Evolutionary conservation across 441 rosid species (phyloP).

Genomic region (Corymbia calophylla): DNA sequence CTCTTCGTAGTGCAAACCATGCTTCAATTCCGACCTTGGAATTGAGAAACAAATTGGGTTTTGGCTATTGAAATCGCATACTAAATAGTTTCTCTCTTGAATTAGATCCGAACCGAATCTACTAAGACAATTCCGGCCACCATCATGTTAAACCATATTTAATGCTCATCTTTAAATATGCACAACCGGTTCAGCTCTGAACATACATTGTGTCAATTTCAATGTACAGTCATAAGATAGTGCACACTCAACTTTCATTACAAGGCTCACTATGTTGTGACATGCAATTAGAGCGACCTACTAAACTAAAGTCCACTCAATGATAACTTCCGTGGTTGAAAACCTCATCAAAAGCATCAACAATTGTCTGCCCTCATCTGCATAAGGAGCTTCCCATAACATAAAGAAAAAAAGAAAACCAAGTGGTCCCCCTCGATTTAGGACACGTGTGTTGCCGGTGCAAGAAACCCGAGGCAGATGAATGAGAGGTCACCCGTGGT

Average conservation of each 20-base stretch:
- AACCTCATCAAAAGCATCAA: not conserved
- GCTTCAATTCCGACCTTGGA: accelerated
- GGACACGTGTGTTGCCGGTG: not conserved
- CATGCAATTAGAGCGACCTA: not conserved
- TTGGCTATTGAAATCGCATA: accelerated
- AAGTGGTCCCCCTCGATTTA: not conserved
- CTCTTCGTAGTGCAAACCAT: not conserved
- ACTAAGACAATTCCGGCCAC: not conserved
- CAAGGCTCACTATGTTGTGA: not conserved
- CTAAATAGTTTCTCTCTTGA: accelerated
- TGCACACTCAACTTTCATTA: not conserved
- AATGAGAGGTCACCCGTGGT: not conserved
- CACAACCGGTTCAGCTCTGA: accelerated
- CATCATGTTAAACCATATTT: not conserved
- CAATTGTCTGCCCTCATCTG: not conserved
- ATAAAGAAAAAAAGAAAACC: not conserved
- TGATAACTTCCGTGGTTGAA: not conserved
- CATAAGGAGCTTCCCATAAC: not conserved
- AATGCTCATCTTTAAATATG: not conserved
- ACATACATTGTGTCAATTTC: accelerated
- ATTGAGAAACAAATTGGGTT: accelerated
- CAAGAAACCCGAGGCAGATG: not conserved
- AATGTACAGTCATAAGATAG: accelerated
- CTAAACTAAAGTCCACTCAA: not conserved
- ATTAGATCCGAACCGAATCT: accelerated